phyloP scores from a whole-genome alignment of 495 filamentous ascomycete genomes.

The Trichoderma asperelloides region DNA sequence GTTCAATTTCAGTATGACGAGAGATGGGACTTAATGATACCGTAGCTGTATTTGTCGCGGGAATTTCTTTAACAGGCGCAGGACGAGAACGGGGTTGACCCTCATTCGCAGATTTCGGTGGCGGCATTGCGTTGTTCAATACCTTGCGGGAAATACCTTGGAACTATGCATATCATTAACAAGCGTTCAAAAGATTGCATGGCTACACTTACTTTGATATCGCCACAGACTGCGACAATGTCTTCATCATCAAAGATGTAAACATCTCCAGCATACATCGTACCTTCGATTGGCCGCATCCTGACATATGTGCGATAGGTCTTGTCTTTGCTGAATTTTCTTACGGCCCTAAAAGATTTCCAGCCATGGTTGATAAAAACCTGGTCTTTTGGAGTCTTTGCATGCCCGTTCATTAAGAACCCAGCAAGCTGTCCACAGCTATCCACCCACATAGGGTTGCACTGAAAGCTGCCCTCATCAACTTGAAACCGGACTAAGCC shows the following conservation, averaged over 20 bases:
- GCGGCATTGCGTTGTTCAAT: slow-evolving; percentile 57
- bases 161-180: slow-evolving; percentile 29
- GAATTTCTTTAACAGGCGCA: slow-evolving; percentile 32
- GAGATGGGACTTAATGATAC: slow-evolving; percentile 21
- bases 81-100: slow-evolving; percentile 22
- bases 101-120: slow-evolving; percentile 37
- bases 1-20: slow-evolving; percentile 23
- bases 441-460: slow-evolving; percentile 57
- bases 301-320: slow-evolving; percentile 53
- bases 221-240: slow-evolving; percentile 44
- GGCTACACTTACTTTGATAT: slow-evolving; percentile 29
- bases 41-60: slow-evolving; percentile 4
- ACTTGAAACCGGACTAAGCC: slow-evolving; percentile 31
- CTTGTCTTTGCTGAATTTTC: slow-evolving; percentile 43
- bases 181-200: neutral
- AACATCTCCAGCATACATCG: slow-evolving; percentile 49
- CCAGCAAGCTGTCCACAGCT: slow-evolving; percentile 48
- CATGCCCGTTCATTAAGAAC: slow-evolving; percentile 60
- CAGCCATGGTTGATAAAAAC: slow-evolving; percentile 60
- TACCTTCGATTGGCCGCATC: slow-evolving; percentile 46
- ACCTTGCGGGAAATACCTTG: slow-evolving; percentile 57
- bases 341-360: slow-evolving; percentile 51
- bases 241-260: slow-evolving; percentile 58
- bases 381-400: slow-evolving; percentile 45
- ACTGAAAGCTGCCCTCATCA: slow-evolving; percentile 44